These are phyloP conservation scores for Botryococcus braunii DNA, from an alignment of 163 green algal genomes.

Conservation along the genomic window DNA sequence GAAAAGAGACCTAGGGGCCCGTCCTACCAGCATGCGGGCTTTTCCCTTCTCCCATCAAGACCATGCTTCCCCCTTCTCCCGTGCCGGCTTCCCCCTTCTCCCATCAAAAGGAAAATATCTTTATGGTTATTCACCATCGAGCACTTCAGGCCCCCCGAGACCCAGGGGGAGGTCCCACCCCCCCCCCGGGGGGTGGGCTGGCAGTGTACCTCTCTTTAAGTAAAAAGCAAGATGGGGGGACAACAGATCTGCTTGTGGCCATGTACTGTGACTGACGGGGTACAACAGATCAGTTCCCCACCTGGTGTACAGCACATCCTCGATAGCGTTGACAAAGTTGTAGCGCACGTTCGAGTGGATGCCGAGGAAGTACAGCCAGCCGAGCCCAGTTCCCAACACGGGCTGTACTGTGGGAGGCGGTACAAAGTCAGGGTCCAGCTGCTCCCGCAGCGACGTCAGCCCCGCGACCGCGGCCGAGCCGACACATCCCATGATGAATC, in stretches of 20 bases:
- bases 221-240: no score
- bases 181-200: no score
- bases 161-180: not conserved
- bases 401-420: conserved; percentile 19
- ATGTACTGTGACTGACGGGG: not conserved
- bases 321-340: conserved; percentile 20
- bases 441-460: conserved; percentile 15
- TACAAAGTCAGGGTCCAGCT: conserved; percentile 11
- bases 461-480: conserved; percentile 10
- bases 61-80: no score
- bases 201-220: no score
- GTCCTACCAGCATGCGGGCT: no score
- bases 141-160: not conserved
- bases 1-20: no score
- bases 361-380: conserved; percentile 24
- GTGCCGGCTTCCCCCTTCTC: no score
- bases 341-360: conserved; percentile 22
- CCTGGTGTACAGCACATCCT: conserved; percentile 16
- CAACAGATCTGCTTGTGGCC: no score
- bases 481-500: conserved; percentile 14
- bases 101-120: not conserved
- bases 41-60: no score
- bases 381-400: conserved; percentile 15
- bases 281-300: not conserved
- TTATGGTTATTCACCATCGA: not conserved